Conservation (phyloP, 768 basidiomycete species). For the Clavaria fumosa region DNA sequence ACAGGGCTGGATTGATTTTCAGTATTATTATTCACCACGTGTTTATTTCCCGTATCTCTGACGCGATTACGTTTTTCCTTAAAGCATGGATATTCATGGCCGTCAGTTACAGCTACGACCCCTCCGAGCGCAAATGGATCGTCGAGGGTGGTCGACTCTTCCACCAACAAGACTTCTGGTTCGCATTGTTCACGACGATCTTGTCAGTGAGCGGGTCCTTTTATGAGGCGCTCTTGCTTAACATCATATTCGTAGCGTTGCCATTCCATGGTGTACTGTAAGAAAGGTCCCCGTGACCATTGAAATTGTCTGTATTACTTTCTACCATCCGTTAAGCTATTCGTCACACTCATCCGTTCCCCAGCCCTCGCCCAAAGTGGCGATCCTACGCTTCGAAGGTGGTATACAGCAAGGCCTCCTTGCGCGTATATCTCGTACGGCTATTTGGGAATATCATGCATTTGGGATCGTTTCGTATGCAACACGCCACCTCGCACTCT, state of each 20-base stretch:
- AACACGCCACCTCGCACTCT: background rate
- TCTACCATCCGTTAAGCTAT: conserved; percentile 2
- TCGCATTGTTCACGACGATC: conserved; percentile 52
- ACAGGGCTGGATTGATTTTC: conserved; percentile 15
- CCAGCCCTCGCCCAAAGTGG: conserved; percentile 68
- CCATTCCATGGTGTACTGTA: conserved; percentile 62
- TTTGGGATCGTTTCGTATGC: conserved; percentile 65
- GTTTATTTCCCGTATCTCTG: background rate
- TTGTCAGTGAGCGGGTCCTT: conserved; percentile 30
- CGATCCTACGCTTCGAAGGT: conserved; percentile 61
- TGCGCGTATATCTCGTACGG: conserved; percentile 54
- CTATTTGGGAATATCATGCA: conserved; percentile 70
- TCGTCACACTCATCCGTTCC: conserved; percentile 8
- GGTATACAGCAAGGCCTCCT: conserved; percentile 78
- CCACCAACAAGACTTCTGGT: conserved; percentile 68
- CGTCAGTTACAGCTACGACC: conserved; percentile 47
- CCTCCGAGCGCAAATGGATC: conserved; percentile 39
- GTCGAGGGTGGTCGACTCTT: conserved; percentile 37
- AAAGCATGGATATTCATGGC: conserved; percentile 47
- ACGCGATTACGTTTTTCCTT: conserved; percentile 4
- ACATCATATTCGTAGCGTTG: conserved; percentile 28
- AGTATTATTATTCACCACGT: conserved; percentile 13
- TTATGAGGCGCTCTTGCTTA: conserved; percentile 1
- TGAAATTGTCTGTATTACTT: conserved; percentile 47
- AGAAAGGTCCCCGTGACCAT: conserved; percentile 60